A percentile compares a stretch with the other conserved stretches of the same genome.
These are phyloP conservation scores for Malus sylvestris DNA, from an alignment of 306 rosid species.

Conservation along the genomic window DNA sequence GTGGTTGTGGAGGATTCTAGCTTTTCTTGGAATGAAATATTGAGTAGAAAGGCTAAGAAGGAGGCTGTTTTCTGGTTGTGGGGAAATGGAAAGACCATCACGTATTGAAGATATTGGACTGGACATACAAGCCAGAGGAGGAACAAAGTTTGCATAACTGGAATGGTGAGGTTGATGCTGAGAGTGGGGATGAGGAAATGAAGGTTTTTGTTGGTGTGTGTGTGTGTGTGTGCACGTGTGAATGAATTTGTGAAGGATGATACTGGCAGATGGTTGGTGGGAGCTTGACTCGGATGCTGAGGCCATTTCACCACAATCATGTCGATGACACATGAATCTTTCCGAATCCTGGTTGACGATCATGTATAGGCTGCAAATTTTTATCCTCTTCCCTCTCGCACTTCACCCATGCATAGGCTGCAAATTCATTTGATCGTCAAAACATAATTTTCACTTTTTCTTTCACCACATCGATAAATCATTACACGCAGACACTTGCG, in stretches of 20 bases:
- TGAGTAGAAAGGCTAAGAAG: slow-evolving; percentile 67
- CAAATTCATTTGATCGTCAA: not conserved
- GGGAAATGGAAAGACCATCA: slow-evolving; percentile 80
- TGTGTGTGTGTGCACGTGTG: not conserved
- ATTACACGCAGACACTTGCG: too few species aligned
- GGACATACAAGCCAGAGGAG: slow-evolving; percentile 62
- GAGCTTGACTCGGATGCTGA: too few species aligned
- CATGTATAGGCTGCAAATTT: too few species aligned
- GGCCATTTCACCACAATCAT: too few species aligned
- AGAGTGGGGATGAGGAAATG: slow-evolving; percentile 28
- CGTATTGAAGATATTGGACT: slow-evolving; percentile 65
- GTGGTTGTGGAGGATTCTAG: slow-evolving; percentile 71
- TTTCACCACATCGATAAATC: too few species aligned
- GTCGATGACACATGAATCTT: too few species aligned
- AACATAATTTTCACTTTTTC: too few species aligned
- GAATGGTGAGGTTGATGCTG: slow-evolving; percentile 16
- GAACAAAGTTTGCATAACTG: slow-evolving; percentile 14
- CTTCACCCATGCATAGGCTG: slow-evolving; percentile 48
- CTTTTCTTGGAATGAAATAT: slow-evolving; percentile 74
- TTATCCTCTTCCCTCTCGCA: slow-evolving; percentile 34
- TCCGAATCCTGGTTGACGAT: too few species aligned
- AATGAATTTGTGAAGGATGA: slow-evolving; percentile 23
- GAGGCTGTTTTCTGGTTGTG: slow-evolving; percentile 46
- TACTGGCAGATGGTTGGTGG: not conserved
- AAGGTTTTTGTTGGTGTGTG: slow-evolving; percentile 12